Conservation (phyloP, 2,329 filamentous ascomycete species). For the Aspergillus quadrilineatus region DNA sequence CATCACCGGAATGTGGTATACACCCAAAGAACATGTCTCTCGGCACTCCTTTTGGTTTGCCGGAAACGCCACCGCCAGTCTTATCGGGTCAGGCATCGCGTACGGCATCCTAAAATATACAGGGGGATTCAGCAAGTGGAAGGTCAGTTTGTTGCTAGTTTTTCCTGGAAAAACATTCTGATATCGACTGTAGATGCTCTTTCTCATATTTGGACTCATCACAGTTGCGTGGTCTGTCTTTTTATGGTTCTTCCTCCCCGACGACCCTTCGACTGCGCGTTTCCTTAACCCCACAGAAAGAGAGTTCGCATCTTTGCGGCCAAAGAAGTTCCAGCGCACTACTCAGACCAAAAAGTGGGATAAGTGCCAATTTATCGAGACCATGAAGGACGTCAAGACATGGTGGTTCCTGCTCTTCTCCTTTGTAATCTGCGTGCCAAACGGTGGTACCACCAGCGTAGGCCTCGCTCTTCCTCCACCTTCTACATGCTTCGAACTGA, state of each 20-base stretch:
- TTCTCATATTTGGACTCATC: constrained; percentile 19
- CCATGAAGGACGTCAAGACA: constrained; percentile 1
- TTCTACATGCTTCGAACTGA: neutral
- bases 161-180: neutral
- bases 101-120: constrained; percentile 14
- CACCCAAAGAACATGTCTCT: constrained; percentile 25
- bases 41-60: constrained; percentile 25
- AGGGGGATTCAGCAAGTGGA: constrained; percentile 7
- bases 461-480: no score
- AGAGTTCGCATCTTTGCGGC: constrained; percentile 12
- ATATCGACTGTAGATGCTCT: constrained; percentile 5
- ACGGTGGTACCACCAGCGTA: constrained; percentile 22
- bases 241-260: constrained; percentile 13
- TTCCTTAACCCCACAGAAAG: constrained; percentile 14
- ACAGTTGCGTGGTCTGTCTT: constrained; percentile 12
- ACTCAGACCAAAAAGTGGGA: constrained; percentile 4
- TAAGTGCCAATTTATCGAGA: constrained; percentile 2
- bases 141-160: neutral
- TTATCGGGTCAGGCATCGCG: constrained; percentile 23
- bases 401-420: constrained; percentile 31
- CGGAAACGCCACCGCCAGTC: constrained; percentile 23
- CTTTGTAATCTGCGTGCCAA: constrained; percentile 19
- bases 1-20: constrained; percentile 33
- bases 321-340: constrained; percentile 7
- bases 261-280: constrained; percentile 12